Percentiles rank a stretch among this genome's conserved stretches.
phyloP scores from a whole-genome alignment of 257 asterid genomes.

The Nicotiana knightiana region DNA sequence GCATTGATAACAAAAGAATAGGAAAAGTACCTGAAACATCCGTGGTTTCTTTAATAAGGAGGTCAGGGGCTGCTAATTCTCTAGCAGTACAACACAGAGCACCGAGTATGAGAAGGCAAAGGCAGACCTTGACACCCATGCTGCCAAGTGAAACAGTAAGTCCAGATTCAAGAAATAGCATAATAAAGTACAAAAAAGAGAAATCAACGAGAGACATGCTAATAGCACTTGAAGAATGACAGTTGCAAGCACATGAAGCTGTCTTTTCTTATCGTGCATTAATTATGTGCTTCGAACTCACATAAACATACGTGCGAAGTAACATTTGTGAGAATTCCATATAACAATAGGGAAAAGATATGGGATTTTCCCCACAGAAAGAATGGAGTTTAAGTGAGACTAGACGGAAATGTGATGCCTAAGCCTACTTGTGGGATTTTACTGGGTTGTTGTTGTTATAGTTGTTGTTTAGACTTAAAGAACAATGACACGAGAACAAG shows the following conservation, averaged over 20 bases:
- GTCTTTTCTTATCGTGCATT: background rate
- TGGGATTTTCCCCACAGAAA: background rate
- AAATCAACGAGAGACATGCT: background rate
- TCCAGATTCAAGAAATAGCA: background rate
- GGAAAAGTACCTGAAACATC: conserved; percentile 34
- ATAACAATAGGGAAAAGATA: background rate
- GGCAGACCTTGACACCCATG: conserved; percentile 60
- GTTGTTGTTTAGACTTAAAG: background rate
- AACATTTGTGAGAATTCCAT: background rate
- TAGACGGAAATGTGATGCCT: background rate
- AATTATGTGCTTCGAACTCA: background rate
- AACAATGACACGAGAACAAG: background rate
- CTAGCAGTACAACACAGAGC: conserved; percentile 56
- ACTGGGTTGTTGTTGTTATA: no score
- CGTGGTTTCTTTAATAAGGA: conserved; percentile 2
- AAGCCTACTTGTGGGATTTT: background rate
- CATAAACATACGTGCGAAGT: background rate
- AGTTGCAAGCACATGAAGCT: background rate
- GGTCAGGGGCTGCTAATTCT: conserved; percentile 38
- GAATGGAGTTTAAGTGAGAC: background rate
- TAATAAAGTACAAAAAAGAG: background rate
- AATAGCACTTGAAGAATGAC: background rate
- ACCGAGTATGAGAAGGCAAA: conserved; percentile 38
- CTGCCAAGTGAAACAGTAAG: conserved; percentile 31
- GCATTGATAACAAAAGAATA: background rate